phyloP scores from a whole-genome alignment of 371 early-diverging fungal species.

The Furculomyces boomerangus region DNA sequence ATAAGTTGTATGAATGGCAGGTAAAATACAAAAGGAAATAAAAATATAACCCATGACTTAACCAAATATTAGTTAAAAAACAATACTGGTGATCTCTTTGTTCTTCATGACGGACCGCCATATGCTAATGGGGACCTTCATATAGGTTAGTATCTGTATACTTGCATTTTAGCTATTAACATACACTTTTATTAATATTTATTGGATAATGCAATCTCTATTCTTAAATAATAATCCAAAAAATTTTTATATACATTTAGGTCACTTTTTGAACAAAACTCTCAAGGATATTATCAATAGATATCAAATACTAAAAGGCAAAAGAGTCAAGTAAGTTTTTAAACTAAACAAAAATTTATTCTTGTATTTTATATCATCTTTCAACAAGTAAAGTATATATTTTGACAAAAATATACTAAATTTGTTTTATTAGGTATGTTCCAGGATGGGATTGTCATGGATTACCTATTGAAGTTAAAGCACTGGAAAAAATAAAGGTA shows the following conservation, averaged over 20 bases:
- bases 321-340: constrained; percentile 41
- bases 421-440: constrained; percentile 23
- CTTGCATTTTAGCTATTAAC: background rate
- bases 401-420: background rate
- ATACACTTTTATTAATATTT: background rate
- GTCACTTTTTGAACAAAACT: constrained; percentile 88
- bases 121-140: constrained; percentile 92
- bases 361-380: background rate
- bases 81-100: constrained; percentile 42
- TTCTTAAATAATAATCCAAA: too few species aligned
- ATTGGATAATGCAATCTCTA: too few species aligned
- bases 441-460: constrained; percentile 98
- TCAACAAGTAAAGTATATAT: background rate
- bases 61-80: constrained; percentile 9
- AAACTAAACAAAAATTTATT: background rate
- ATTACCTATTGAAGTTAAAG: constrained; percentile 89
- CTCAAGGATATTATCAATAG: constrained; percentile 86
- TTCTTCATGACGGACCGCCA: constrained; percentile 94
- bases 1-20: constrained; percentile 59
- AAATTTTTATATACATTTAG: background rate
- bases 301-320: constrained; percentile 68
- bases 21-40: constrained; percentile 9
- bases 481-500: constrained; percentile 38
- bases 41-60: background rate
- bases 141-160: constrained; percentile 25